phyloP scores from a whole-genome alignment of 768 basidiomycete genomes.

The Clitopilus hobsonii region DNA sequence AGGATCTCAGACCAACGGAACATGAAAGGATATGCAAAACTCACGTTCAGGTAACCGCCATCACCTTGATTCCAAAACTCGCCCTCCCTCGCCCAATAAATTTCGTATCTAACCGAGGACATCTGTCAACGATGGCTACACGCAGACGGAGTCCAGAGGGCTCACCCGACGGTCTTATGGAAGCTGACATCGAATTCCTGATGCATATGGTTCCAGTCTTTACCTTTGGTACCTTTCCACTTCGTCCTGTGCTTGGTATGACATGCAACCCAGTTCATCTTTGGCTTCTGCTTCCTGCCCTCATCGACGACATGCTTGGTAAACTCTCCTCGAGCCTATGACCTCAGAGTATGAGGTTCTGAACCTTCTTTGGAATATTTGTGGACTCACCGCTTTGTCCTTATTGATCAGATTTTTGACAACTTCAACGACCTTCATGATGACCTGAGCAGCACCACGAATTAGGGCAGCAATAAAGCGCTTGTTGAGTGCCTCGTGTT shows the following conservation, averaged over 20 bases:
- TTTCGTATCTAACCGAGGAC: slow-evolving; percentile 6
- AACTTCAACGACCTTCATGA: not conserved
- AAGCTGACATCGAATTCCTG: slow-evolving; percentile 17
- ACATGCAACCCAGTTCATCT: slow-evolving; percentile 15
- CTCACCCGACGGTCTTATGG: slow-evolving; percentile 14
- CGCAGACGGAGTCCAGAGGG: too few species aligned
- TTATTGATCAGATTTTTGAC: not conserved
- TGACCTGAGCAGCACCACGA: not conserved
- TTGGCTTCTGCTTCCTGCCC: not conserved
- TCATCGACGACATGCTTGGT: not conserved
- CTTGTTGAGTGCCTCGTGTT: not conserved
- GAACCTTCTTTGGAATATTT: too few species aligned
- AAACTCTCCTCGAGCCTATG: not conserved
- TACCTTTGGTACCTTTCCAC: slow-evolving; percentile 15
- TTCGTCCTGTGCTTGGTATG: slow-evolving; percentile 16
- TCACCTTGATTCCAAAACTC: slow-evolving; percentile 11
- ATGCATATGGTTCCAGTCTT: slow-evolving; percentile 21
- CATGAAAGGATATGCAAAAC: too few species aligned
- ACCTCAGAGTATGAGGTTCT: too few species aligned
- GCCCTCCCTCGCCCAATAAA: slow-evolving; percentile 9
- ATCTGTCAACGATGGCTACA: too few species aligned
- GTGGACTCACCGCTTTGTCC: not conserved
- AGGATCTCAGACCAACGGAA: too few species aligned
- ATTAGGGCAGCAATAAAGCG: not conserved
- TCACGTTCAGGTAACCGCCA: slow-evolving; percentile 10